Evolutionary conservation across 495 filamentous ascomycete genomes (phyloP), one percentile per base, ranked within the genome.

Genomic region (Filosporella fistucella): DNA sequence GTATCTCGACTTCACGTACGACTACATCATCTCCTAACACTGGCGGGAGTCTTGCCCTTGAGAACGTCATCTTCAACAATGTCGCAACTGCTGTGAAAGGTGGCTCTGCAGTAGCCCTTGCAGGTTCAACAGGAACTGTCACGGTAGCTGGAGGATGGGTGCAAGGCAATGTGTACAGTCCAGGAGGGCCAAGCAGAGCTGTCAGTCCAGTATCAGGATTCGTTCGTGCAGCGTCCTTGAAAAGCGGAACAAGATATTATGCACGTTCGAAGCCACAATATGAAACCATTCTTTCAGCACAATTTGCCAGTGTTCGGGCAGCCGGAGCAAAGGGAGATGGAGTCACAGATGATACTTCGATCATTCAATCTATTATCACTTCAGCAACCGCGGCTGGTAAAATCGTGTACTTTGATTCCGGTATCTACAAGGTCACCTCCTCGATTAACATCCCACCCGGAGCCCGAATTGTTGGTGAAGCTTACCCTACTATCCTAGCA

Each of bases 311-410:
- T 49, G 74, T 80, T 51, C 75, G 82, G 49, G 54, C 42, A 28
- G 62, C 59, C 30, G 80, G 80, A 12, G 86, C 86, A 16, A 77
- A 62, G 37, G 87, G 88, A 49, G 84, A 95, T 62, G 85, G 81
- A 1, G 62, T 68, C 0, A 80, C 84, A 1, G 88, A 94, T 57
- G 88, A 89, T 55, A 76, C 75, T 6, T 59, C 51, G 9, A 71
- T 68, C 1, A 63, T 82, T 14, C 6, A 60, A 55, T 0, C 41
- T 54, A 23, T 63, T 52, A 13, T 81, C 80, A 52, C 42, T 16
- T 49, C 47, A 8, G 57, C 57, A 6, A 45, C 49, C 2, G 63
- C 76, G 37, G 63, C 72, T 25, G 63, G 50, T 16, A 22, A 39
- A 8, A 41, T 60, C 13, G 49, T 57, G 8, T 60, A 38, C 30